A percentile compares a stretch with the other conserved stretches of the same genome.
Evolutionary conservation across 2,329 filamentous ascomycete genomes (phyloP).

Genomic region (Aquanectria penicillioides): DNA sequence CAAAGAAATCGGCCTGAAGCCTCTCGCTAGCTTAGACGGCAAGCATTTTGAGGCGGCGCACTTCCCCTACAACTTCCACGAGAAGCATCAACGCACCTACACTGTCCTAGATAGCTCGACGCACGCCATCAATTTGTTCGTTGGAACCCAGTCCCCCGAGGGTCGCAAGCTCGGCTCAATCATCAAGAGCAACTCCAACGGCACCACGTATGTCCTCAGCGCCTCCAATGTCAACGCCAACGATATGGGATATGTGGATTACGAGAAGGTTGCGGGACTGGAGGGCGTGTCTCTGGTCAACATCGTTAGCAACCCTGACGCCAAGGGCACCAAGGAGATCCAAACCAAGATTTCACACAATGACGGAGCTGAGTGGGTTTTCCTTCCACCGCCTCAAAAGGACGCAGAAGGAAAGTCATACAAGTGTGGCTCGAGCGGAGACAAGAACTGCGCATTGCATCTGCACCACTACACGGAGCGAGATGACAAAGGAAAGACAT

Average conservation of each 20-base stretch:
- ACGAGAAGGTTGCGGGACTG: conserved; percentile 92
- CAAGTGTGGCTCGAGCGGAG: conserved; percentile 70
- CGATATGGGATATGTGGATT: conserved; percentile 83
- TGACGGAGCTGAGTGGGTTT: conserved; percentile 88
- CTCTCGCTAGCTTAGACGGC: conserved; percentile 88
- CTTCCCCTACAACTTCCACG: conserved; percentile 87
- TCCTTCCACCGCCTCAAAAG: conserved; percentile 75
- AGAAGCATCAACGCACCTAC: conserved; percentile 82
- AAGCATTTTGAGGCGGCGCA: conserved; percentile 81
- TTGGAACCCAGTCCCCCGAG: conserved; percentile 75
- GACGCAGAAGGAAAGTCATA: conserved; percentile 78
- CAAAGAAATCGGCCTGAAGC: conserved; percentile 76
- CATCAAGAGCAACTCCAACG: conserved; percentile 98
- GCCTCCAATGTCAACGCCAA: conserved; percentile 85
- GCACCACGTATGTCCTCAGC: conserved; percentile 92
- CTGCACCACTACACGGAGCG: conserved; percentile 97
- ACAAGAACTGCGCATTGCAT: conserved; percentile 82
- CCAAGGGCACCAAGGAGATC: conserved; percentile 85
- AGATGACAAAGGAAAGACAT: conserved; percentile 82
- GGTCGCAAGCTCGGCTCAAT: conserved; percentile 83
- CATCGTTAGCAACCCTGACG: conserved; percentile 78
- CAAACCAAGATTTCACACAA: conserved; percentile 96
- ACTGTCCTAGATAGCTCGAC: conserved; percentile 95
- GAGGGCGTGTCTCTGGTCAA: conserved; percentile 93
- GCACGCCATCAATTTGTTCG: conserved; percentile 93